Conservation (phyloP, 2,329 filamentous ascomycete genomes). For the Colletotrichum aenigma region DNA sequence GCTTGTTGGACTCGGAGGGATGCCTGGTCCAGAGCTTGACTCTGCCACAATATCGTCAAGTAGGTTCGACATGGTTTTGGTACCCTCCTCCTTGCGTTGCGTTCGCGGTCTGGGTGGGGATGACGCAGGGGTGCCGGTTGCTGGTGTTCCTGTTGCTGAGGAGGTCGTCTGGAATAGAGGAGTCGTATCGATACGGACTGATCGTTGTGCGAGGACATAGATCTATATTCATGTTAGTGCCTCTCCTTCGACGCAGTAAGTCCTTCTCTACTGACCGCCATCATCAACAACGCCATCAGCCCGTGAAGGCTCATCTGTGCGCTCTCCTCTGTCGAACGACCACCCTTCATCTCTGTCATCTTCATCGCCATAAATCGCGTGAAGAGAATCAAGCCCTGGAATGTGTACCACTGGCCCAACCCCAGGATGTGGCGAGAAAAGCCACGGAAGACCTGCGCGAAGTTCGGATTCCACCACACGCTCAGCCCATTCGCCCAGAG, state of each 20-base stretch:
- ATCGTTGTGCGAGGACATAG: conserved; percentile 44
- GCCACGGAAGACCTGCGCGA: conserved; percentile 63
- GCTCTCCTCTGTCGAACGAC: conserved; percentile 39
- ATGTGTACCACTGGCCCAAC: conserved; percentile 67
- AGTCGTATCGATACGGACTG: conserved; percentile 61
- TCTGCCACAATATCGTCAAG: conserved; percentile 48
- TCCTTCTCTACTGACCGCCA: conserved; percentile 49
- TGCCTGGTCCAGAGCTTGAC: conserved; percentile 16
- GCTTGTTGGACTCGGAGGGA: conserved; percentile 9
- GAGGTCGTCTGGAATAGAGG: conserved; percentile 52
- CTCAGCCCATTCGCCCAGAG: conserved; percentile 55
- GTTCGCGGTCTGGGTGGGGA: conserved; percentile 22
- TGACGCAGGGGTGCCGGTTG: conserved; percentile 24
- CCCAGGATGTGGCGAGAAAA: conserved; percentile 65
- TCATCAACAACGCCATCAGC: conserved; percentile 55
- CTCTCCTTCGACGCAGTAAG: background rate
- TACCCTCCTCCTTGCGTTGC: conserved; percentile 30
- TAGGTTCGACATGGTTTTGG: conserved; percentile 49
- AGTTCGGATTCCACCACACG: conserved; percentile 72
- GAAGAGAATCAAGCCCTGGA: conserved; percentile 64
- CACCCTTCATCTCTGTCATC: conserved; percentile 43
- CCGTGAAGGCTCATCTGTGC: conserved; percentile 58
- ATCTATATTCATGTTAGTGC: conserved; percentile 40
- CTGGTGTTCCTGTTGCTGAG: conserved; percentile 22
- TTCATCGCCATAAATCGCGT: conserved; percentile 56